Evolutionary conservation across 805 yeast species (phyloP).

Genomic region (Spathaspora hagerdaliae): DNA sequence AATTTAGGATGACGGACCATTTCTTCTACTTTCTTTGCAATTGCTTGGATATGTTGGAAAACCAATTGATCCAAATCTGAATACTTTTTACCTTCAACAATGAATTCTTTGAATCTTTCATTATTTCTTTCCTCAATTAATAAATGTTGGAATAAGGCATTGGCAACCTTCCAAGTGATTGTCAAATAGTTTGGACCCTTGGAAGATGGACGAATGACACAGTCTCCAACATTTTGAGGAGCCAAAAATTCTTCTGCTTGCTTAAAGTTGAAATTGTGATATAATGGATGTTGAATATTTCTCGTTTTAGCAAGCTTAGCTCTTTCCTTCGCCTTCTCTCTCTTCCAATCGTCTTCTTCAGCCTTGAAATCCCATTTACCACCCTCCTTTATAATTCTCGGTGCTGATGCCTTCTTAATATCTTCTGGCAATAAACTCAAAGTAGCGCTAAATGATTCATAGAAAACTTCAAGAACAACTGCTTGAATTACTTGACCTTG

Average conservation of each 20-base stretch:
- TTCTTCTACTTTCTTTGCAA: conserved; percentile 78
- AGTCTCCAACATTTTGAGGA: conserved; percentile 83
- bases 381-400: conserved; percentile 49
- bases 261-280: conserved; percentile 71
- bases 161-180: conserved; percentile 94
- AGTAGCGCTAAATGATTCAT: conserved; percentile 69
- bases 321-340: conserved; percentile 57
- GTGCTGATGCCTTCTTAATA: conserved; percentile 49
- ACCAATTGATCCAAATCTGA: conserved; percentile 92
- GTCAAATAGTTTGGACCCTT: conserved; percentile 85
- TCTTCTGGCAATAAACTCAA: conserved; percentile 69
- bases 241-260: conserved; percentile 95
- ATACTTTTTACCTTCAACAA: conserved; percentile 69
- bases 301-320: conserved; percentile 68
- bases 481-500: conserved; percentile 86
- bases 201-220: conserved; percentile 92
- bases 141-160: conserved; percentile 85
- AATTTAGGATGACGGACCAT: conserved; percentile 86
- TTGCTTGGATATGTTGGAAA: conserved; percentile 79
- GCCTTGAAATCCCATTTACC: conserved; percentile 78
- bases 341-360: conserved; percentile 60
- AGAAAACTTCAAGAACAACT: conserved; percentile 65
- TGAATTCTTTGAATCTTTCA: conserved; percentile 52
- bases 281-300: conserved; percentile 87
- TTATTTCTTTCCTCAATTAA: conserved; percentile 76